phyloP scores from a whole-genome alignment of 73 alveolate species.

The Breviolum minutum region DNA sequence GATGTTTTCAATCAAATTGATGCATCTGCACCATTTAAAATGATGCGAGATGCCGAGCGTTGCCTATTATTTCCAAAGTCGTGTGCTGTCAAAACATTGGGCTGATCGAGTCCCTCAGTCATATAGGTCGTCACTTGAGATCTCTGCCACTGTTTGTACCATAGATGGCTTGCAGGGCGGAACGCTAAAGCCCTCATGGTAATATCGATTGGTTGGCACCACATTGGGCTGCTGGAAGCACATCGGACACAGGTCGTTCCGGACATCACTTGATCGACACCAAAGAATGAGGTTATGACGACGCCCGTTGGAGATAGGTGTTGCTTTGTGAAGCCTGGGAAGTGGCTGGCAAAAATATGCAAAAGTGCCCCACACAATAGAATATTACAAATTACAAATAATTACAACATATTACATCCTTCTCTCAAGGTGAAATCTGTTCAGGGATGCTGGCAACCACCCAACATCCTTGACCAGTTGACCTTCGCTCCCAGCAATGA shows the following conservation, averaged over 20 bases:
- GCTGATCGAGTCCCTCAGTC: not conserved
- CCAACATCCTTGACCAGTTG: not conserved
- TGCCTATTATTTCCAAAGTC: too few relatives aligned
- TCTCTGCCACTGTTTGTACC: not conserved
- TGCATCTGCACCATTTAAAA: too few relatives aligned
- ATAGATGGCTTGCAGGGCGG: conserved; percentile 39
- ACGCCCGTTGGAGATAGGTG: conserved; percentile 78
- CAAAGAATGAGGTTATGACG: conserved; percentile 81
- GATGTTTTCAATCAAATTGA: too few relatives aligned
- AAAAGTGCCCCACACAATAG: too few relatives aligned
- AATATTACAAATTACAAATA: too few relatives aligned
- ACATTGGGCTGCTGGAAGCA: conserved; percentile 68
- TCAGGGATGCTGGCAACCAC: not conserved
- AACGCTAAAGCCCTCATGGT: conserved; percentile 79
- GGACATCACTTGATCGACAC: conserved; percentile 70
- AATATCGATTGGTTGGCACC: conserved; percentile 59
- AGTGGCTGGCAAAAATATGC: not conserved
- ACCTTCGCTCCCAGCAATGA: not conserved
- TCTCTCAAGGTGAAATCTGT: too few relatives aligned
- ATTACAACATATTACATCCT: too few relatives aligned
- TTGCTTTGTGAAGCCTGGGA: conserved; percentile 51
- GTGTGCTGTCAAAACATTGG: too few relatives aligned
- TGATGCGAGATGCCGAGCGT: too few relatives aligned
- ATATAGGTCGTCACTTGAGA: conserved; percentile 76
- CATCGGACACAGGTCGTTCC: conserved; percentile 88